Conservation (phyloP, 2,329 filamentous ascomycete genomes). For the Venturia nashicola region DNA sequence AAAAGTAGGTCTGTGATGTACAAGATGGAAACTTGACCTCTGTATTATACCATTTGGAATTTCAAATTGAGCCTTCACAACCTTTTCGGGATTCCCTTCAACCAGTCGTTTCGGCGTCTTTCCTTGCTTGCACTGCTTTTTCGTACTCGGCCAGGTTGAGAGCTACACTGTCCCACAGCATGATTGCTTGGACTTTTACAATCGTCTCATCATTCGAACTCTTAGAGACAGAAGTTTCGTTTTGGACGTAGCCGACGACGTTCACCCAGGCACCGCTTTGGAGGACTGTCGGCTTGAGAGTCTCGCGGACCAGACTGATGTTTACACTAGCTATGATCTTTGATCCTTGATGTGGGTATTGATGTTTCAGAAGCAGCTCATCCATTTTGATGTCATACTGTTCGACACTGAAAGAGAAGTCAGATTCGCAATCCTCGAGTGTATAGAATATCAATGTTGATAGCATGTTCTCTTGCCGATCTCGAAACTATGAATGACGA, state of each 20-base stretch:
- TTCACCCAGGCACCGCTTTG: constrained; percentile 79
- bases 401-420: constrained; percentile 38
- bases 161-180: constrained; percentile 66
- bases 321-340: constrained; percentile 48
- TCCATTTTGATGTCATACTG: constrained; percentile 46
- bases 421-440: background rate
- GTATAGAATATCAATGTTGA: no score
- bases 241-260: constrained; percentile 60
- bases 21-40: background rate
- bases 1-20: background rate
- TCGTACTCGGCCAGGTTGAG: constrained; percentile 64
- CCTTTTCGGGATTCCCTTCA: background rate
- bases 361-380: constrained; percentile 55
- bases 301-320: constrained; percentile 57
- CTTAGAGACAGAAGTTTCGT: background rate
- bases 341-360: constrained; percentile 30
- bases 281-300: constrained; percentile 49
- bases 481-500: no score
- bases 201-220: constrained; percentile 6
- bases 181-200: constrained; percentile 52
- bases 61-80: background rate
- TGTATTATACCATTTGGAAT: background rate
- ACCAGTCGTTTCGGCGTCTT: background rate
- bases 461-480: no score
- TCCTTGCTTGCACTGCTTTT: constrained; percentile 24